phyloP scores from a whole-genome alignment of 2,329 filamentous ascomycete genomes.

The Colletotrichum tamarilloi region DNA sequence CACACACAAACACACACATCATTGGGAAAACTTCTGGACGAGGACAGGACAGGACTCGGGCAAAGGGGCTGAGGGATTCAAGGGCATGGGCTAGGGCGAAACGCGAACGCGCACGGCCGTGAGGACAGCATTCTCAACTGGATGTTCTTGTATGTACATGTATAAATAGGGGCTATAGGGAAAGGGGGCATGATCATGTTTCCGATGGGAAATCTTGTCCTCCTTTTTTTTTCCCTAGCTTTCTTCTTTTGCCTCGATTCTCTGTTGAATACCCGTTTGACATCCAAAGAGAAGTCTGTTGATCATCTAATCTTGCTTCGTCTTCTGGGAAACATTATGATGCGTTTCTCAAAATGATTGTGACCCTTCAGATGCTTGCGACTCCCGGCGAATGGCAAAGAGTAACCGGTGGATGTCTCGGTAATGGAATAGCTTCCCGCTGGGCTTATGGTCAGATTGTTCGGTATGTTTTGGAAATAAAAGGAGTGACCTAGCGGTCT shows the following conservation, averaged over 20 bases:
- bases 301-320: too few species aligned
- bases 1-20: neutral
- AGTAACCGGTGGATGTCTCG: too few species aligned
- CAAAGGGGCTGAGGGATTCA: conserved; percentile 32
- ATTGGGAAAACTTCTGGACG: conserved; percentile 10
- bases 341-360: too few species aligned
- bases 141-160: conserved; percentile 31
- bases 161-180: conserved; percentile 6
- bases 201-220: neutral
- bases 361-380: too few species aligned
- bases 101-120: conserved; percentile 20
- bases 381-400: too few species aligned
- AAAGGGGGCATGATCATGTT: neutral
- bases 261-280: conserved; percentile 7
- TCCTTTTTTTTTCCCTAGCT: neutral
- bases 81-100: conserved; percentile 29
- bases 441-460: too few species aligned
- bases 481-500: too few species aligned
- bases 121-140: conserved; percentile 31
- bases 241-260: neutral
- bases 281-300: too few species aligned
- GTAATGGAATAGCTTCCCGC: too few species aligned
- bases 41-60: conserved; percentile 5
- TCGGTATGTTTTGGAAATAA: too few species aligned
- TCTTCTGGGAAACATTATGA: too few species aligned